These are phyloP conservation scores for Microbotryum scabiosae DNA, from an alignment of 1,284 basidiomycete genomes.

Conservation along the genomic window DNA sequence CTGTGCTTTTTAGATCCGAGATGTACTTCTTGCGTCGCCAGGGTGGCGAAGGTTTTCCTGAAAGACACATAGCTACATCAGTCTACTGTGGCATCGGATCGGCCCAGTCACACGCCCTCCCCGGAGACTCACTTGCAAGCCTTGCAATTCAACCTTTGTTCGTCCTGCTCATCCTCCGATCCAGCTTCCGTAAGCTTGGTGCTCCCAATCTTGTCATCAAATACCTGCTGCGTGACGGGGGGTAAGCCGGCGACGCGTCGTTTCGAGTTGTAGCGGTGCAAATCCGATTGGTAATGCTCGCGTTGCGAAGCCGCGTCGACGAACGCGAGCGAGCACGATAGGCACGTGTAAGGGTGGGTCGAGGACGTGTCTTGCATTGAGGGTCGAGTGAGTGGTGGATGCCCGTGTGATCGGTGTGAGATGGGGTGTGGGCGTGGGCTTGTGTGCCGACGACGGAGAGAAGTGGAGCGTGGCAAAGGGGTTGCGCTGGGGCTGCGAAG, in stretches of 20 bases:
- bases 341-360: conserved; percentile 61
- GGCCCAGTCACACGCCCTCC: not conserved
- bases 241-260: conserved; percentile 84
- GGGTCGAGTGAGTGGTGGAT: not conserved
- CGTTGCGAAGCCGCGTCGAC: conserved; percentile 76
- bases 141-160: conserved; percentile 59
- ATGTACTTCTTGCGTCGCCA: conserved; percentile 83
- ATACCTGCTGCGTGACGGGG: conserved; percentile 68
- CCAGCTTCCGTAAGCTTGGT: not conserved
- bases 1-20: conserved; percentile 83
- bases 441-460: no score
- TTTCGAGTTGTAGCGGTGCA: conserved; percentile 98
- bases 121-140: conserved; percentile 60
- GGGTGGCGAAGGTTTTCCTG: conserved; percentile 82
- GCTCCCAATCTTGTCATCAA: conserved; percentile 77
- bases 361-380: not conserved
- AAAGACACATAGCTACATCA: not conserved
- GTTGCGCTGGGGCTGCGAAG: no score
- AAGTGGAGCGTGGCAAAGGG: no score
- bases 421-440: no score
- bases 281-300: conserved; percentile 81
- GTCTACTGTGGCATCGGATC: not conserved
- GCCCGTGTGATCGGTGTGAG: no score
- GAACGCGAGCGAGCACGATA: conserved; percentile 89
- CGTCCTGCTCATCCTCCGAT: conserved; percentile 14